These are phyloP conservation scores for Pleurostoma richardsiae DNA, from an alignment of 2,329 filamentous ascomycete species.

Conservation along the genomic window DNA sequence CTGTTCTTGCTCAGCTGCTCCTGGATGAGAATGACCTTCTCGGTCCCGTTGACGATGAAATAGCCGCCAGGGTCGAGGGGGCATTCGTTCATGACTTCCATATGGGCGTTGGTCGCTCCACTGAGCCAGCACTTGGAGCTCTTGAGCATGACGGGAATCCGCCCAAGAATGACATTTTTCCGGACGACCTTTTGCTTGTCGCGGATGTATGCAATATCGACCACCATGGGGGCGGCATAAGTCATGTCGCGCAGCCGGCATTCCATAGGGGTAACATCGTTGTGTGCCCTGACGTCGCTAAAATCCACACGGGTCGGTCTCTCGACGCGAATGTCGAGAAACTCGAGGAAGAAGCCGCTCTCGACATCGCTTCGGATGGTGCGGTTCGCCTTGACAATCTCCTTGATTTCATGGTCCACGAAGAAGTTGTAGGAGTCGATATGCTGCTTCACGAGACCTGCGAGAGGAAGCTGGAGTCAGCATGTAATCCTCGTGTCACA, in stretches of 20 bases:
- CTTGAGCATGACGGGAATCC: constrained; percentile 94
- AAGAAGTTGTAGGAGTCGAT: constrained; percentile 99
- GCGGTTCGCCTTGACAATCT: constrained; percentile 89
- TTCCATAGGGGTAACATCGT: constrained; percentile 87
- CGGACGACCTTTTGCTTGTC: constrained; percentile 71
- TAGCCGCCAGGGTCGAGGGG: constrained; percentile 95
- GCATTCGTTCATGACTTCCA: constrained; percentile 92
- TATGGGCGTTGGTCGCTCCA: constrained; percentile 77
- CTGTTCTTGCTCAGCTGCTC: constrained; percentile 99
- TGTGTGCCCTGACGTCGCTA: constrained; percentile 64
- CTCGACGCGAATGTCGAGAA: constrained; percentile 85
- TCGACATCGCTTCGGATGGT: constrained; percentile 89
- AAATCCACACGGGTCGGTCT: constrained; percentile 74
- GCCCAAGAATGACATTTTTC: constrained; percentile 74
- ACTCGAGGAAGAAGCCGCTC: constrained; percentile 87
- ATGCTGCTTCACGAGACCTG: constrained; percentile 80
- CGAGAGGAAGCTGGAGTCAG: not conserved
- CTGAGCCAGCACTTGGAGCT: constrained; percentile 88
- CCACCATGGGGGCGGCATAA: constrained; percentile 91
- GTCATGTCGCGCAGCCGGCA: constrained; percentile 95
- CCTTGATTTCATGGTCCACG: constrained; percentile 92
- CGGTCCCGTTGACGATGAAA: constrained; percentile 94
- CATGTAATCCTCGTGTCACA: too few species aligned
- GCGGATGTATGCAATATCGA: constrained; percentile 86
- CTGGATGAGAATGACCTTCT: constrained; percentile 98